Evolutionary conservation across 805 yeast species (phyloP), one percentile per base, ranked within the genome.

Genomic region (Torulaspora gathmanii): DNA sequence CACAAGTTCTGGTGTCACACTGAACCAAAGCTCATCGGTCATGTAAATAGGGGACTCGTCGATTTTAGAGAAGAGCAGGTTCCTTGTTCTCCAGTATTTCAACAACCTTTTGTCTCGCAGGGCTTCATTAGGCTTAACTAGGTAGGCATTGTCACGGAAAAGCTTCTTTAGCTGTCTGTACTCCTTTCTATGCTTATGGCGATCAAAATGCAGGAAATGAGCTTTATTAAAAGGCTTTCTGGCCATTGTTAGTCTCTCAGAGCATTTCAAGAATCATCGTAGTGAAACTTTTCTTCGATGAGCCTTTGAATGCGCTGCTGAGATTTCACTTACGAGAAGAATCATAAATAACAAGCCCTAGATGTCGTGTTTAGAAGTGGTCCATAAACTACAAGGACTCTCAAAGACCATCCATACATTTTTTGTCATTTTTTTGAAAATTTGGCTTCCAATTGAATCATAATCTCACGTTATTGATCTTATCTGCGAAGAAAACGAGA

Each of bases 1-100:
- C 1, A 86, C 68, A 1, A 62, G 56, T 57, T 90, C 97, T 0
- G 95, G 90, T 0, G 98, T 90, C 4, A 88, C 95, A 45, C 91
- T 82, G 63, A 73, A 90, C 93, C 95, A 86, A 40, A 88, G 71
- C 58, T 83, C 93, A 12, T 76, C 69, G 1, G 84, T 83, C 69
- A 90, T 70, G 42, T 71, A 71, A 1, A 88, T 72, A 0, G 56
- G 49, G 2, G 93, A 91, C 5, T 79, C 74, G 56, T 86, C 87
- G 53, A 72, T 84, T 50, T 66, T 70, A 5, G 78, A 68, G 60
- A 89, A 89, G 8, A 89, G 60, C 12, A 60, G 58, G 51, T 77
- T 73, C n/a, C 95, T 65, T 33, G 75, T 72, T 17, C 61, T 62
- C 89, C 90, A 86, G 61, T 75, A 82, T 58, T 80, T 80, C 62